A percentile compares a stretch with the other conserved stretches of the same genome.
phyloP scores from a whole-genome alignment of 1,139 yeast species.

The Scheffersomyces insectosa region DNA sequence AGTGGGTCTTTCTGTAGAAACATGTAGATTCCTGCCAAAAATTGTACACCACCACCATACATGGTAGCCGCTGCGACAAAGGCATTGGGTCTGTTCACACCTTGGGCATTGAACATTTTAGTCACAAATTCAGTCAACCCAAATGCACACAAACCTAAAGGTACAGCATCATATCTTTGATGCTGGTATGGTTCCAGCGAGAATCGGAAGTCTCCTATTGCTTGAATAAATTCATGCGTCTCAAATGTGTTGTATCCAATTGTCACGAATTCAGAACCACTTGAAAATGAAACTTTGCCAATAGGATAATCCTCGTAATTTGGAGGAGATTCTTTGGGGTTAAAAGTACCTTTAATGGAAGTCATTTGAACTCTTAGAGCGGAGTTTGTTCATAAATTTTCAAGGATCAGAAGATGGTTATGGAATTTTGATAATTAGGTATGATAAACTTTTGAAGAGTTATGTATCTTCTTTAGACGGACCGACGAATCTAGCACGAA shows the following conservation, averaged over 20 bases:
- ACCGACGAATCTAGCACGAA: no score
- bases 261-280: constrained; percentile 25
- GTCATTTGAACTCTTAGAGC: no score
- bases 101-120: constrained; percentile 52
- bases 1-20: constrained; percentile 35
- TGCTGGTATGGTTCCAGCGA: no score
- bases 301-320: neutral
- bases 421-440: no score
- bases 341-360: no score
- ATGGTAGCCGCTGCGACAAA: constrained; percentile 51
- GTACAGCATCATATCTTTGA: constrained; percentile 54
- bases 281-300: constrained; percentile 7
- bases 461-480: no score
- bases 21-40: constrained; percentile 56
- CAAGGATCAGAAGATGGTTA: no score
- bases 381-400: no score
- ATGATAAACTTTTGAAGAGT: no score
- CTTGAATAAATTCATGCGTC: constrained; percentile 33
- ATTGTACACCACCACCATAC: constrained; percentile 50
- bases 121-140: constrained; percentile 84
- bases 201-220: constrained; percentile 26
- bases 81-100: constrained; percentile 47
- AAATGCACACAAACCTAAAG: constrained; percentile 80
- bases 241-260: constrained; percentile 35
- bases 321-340: no score